Percentiles rank a stretch among this genome's conserved stretches.
phyloP scores from a whole-genome alignment of 495 filamentous ascomycete genomes.

The Penicillium cosmopolitanum region DNA sequence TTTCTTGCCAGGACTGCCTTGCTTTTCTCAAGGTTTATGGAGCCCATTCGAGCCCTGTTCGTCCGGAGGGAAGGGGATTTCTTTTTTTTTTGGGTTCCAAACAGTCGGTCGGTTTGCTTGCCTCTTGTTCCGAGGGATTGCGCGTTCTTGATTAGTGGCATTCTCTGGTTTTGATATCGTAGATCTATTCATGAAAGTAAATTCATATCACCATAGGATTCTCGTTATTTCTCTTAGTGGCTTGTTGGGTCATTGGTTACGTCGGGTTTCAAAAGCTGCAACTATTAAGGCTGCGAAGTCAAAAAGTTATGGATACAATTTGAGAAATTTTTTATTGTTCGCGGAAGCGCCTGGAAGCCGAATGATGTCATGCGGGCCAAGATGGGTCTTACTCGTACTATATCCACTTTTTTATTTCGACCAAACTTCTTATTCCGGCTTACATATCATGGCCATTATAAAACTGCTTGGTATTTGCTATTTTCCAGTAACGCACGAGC shows the following conservation, averaged over 20 bases:
- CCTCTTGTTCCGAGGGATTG: no score
- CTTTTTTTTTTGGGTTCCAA: neutral
- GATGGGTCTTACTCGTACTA: neutral
- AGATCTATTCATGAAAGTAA: no score
- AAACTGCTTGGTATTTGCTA: no score
- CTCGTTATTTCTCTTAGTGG: no score
- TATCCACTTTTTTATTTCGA: constrained; percentile 1
- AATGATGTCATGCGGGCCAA: constrained; percentile 1
- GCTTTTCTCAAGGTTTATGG: constrained; percentile 1
- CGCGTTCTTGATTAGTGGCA: no score
- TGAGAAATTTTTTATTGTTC: neutral
- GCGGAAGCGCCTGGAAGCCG: neutral
- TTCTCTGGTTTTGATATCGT: no score
- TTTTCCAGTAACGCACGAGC: no score
- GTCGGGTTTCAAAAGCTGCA: no score
- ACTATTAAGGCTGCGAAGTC: neutral
- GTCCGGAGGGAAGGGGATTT: neutral
- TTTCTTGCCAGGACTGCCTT: constrained; percentile 3
- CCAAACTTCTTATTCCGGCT: neutral
- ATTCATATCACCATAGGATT: no score
- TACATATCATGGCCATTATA: neutral
- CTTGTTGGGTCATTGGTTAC: no score
- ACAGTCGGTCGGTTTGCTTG: neutral
- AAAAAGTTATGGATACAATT: neutral
- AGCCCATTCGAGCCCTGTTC: neutral